Evolutionary conservation across 31 red algal species (phyloP).

Genomic region (Asparagopsis taxiformis): DNA sequence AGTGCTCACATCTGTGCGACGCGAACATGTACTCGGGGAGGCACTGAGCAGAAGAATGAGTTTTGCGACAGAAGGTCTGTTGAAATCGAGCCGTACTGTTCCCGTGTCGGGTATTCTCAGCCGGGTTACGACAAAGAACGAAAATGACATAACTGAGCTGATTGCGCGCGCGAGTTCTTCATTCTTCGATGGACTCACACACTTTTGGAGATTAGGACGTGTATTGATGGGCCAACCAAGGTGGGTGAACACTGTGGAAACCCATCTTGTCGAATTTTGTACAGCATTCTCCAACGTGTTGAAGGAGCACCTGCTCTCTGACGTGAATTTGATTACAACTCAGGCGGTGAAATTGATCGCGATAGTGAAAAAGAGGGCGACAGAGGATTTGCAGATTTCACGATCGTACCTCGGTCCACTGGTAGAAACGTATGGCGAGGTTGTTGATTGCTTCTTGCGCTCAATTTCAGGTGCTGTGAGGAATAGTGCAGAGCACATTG

Average conservation of each 20-base stretch:
- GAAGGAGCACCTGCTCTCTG: constrained; percentile 7
- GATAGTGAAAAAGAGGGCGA: constrained; percentile 4
- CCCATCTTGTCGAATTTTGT: constrained; percentile 9
- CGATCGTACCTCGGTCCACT: neutral
- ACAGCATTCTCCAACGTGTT: constrained; percentile 1
- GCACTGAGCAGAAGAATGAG: constrained; percentile 4
- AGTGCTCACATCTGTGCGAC: constrained; percentile 6
- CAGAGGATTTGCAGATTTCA: constrained; percentile 19
- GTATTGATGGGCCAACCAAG: constrained; percentile 4
- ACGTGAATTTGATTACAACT: constrained; percentile 5
- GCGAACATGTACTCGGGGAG: neutral
- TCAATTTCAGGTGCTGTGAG: neutral
- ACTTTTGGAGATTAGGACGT: constrained; percentile 28
- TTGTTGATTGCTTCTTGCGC: constrained; percentile 15
- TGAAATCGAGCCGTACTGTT: constrained; percentile 6
- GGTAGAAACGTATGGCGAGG: neutral
- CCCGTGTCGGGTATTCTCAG: constrained; percentile 2
- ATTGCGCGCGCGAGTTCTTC: constrained; percentile 12
- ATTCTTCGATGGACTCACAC: constrained; percentile 6
- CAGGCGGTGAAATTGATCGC: constrained; percentile 14
- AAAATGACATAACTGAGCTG: constrained; percentile 12
- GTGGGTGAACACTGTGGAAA: constrained; percentile 16
- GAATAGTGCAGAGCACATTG: neutral
- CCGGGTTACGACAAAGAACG: neutral
- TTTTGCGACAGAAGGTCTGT: constrained; percentile 1